A percentile compares a stretch with the other conserved stretches of the same genome.
These are phyloP conservation scores for Komagataella populi DNA, from an alignment of 805 yeast species.

Conservation along the genomic window DNA sequence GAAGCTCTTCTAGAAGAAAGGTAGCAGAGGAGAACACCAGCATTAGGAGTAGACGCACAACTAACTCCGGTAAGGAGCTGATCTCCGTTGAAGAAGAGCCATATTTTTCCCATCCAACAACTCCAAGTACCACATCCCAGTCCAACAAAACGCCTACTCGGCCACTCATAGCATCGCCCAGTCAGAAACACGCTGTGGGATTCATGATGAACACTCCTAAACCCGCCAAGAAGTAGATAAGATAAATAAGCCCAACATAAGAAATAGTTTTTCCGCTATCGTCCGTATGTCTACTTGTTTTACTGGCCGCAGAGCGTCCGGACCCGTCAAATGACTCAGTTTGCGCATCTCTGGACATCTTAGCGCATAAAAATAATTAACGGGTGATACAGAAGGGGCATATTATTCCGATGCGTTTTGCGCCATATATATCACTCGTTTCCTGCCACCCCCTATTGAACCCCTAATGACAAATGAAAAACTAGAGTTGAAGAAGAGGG, in stretches of 20 bases:
- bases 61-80: background rate
- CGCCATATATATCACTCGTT: background rate
- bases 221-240: background rate
- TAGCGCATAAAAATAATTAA: background rate
- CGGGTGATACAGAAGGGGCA: background rate
- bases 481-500: conserved; percentile 1
- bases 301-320: background rate
- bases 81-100: background rate
- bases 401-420: background rate
- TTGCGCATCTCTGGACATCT: background rate
- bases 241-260: background rate
- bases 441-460: background rate
- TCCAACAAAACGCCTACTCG: background rate
- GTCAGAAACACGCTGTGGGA: background rate
- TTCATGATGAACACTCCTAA: background rate
- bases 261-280: background rate
- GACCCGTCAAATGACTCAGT: background rate
- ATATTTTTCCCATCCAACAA: background rate
- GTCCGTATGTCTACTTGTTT: background rate
- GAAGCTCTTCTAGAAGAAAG: background rate
- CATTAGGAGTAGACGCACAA: background rate
- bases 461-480: conserved; percentile 1
- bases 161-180: background rate
- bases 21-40: background rate
- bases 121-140: background rate